A percentile compares a stretch with the other conserved stretches of the same genome.
Conservation (phyloP, 805 yeast genomes). For the Yarrowia sp. region DNA sequence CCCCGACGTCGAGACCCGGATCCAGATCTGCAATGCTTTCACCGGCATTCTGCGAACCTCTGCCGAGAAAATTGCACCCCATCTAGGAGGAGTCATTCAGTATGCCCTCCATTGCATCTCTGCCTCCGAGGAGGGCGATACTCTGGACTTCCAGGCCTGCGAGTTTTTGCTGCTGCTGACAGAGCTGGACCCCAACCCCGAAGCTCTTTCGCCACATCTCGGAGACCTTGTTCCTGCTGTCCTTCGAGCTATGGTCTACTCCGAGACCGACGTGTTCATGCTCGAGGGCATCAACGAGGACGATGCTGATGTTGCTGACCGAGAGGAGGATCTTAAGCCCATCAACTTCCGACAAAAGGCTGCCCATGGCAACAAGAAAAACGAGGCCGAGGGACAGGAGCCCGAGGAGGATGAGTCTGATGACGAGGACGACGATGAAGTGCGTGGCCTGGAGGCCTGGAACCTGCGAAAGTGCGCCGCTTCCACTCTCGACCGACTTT, state of each 20-base stretch:
- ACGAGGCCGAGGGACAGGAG: slow-evolving; percentile 39
- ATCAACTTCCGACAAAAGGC: slow-evolving; percentile 65
- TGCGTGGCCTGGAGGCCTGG: slow-evolving; percentile 73
- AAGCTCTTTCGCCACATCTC: slow-evolving; percentile 41
- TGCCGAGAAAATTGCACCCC: slow-evolving; percentile 77
- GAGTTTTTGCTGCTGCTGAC: slow-evolving; percentile 80
- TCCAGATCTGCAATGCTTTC: slow-evolving; percentile 75
- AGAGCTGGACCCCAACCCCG: slow-evolving; percentile 57
- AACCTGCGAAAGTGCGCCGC: slow-evolving; percentile 91
- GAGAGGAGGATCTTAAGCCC: slow-evolving; percentile 85
- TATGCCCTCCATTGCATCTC: slow-evolving; percentile 75
- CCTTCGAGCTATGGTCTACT: slow-evolving; percentile 78
- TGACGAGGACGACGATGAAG: slow-evolving; percentile 71
- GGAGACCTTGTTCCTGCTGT: slow-evolving; percentile 69
- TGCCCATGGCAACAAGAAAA: slow-evolving; percentile 32
- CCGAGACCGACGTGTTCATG: slow-evolving; percentile 70
- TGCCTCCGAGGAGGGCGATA: slow-evolving; percentile 52
- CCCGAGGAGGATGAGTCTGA: slow-evolving; percentile 59
- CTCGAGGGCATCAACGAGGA: slow-evolving; percentile 68
- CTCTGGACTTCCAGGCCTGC: slow-evolving; percentile 84
- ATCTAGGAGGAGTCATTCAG: slow-evolving; percentile 78
- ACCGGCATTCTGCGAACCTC: slow-evolving; percentile 65
- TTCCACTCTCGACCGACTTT: slow-evolving; percentile 80
- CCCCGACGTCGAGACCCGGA: slow-evolving; percentile 55
- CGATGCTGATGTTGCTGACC: slow-evolving; percentile 73